phyloP scores from a whole-genome alignment of 2,329 filamentous ascomycete genomes.

The Colletotrichum navitas region DNA sequence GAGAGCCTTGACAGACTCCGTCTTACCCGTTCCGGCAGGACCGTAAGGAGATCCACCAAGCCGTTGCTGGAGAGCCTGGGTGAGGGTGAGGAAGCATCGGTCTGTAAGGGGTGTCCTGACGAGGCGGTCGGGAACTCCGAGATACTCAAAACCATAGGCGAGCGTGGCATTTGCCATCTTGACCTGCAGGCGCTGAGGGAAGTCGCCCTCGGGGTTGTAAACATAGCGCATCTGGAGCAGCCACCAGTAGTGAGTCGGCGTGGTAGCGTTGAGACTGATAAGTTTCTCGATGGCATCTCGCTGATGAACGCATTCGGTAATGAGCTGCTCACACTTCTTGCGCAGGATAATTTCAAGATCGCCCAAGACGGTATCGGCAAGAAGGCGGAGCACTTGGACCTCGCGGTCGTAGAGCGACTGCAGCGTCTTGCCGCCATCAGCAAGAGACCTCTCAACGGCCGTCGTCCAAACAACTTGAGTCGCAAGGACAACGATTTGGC shows the following conservation, averaged over 20 bases:
- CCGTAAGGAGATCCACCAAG: slow-evolving; percentile 98
- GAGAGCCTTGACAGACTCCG: slow-evolving; percentile 97
- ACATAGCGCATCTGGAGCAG: slow-evolving; percentile 97
- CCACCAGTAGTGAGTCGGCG: slow-evolving; percentile 89
- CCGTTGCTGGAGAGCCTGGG: slow-evolving; percentile 93
- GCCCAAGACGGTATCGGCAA: slow-evolving; percentile 89
- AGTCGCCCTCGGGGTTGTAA: slow-evolving; percentile 85
- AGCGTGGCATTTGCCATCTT: slow-evolving; percentile 97
- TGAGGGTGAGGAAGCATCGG: slow-evolving; percentile 97
- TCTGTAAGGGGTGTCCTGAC: slow-evolving; percentile 97
- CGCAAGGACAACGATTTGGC: slow-evolving; percentile 94
- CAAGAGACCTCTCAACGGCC: slow-evolving; percentile 82
- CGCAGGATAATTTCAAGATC: slow-evolving; percentile 88
- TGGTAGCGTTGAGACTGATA: slow-evolving; percentile 78
- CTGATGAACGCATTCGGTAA: slow-evolving; percentile 99
- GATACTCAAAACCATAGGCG: slow-evolving; percentile 97
- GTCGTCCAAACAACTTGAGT: slow-evolving; percentile 96
- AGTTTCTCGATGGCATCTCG: slow-evolving; percentile 93
- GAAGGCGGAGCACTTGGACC: slow-evolving; percentile 84
- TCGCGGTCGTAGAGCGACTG: slow-evolving; percentile 82
- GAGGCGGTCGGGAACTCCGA: slow-evolving; percentile 95
- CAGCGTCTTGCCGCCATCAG: slow-evolving; percentile 77
- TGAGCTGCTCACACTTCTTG: slow-evolving; percentile 98
- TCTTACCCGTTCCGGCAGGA: slow-evolving; percentile 97
- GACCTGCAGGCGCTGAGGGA: slow-evolving; percentile 84